A percentile compares a stretch with the other conserved stretches of the same genome.
phyloP scores from a whole-genome alignment of 2,329 filamentous ascomycete species.

The Fusarium sp. region DNA sequence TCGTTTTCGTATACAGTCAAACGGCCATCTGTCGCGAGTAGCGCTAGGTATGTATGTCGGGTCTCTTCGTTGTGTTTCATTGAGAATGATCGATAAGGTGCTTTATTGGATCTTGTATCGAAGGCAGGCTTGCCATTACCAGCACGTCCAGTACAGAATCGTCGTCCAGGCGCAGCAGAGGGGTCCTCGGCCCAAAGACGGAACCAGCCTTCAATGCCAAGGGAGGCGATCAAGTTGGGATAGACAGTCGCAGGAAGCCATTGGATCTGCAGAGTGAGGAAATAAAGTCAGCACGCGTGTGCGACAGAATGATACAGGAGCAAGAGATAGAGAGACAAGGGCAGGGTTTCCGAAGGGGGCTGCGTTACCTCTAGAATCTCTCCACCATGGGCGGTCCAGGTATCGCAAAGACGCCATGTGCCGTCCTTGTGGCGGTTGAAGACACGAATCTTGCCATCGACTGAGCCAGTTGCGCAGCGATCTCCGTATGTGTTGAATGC shows the following conservation, averaged over 20 bases:
- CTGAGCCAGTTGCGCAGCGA: slow-evolving; percentile 90
- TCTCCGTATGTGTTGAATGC: slow-evolving; percentile 95
- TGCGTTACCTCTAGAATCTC: slow-evolving; percentile 85
- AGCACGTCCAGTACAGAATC: slow-evolving; percentile 78
- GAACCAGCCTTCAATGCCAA: slow-evolving; percentile 91
- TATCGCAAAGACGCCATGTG: slow-evolving; percentile 85
- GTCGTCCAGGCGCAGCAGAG: slow-evolving; percentile 82
- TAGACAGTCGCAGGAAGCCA: slow-evolving; percentile 95
- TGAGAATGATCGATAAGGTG: slow-evolving; percentile 84
- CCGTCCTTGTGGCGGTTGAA: slow-evolving; percentile 87
- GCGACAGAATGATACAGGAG: slow-evolving; percentile 31
- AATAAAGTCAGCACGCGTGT: slow-evolving; percentile 35
- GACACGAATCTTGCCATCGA: slow-evolving; percentile 93
- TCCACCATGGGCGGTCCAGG: slow-evolving; percentile 90
- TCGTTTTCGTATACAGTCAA: slow-evolving; percentile 88
- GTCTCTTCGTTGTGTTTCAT: slow-evolving; percentile 86
- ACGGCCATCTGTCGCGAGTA: slow-evolving; percentile 86
- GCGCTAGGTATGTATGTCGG: slow-evolving; percentile 85
- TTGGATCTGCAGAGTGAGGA: slow-evolving; percentile 74
- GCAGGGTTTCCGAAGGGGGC: slow-evolving; percentile 40
- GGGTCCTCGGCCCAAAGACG: slow-evolving; percentile 95
- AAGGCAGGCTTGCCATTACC: slow-evolving; percentile 66
- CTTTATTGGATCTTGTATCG: slow-evolving; percentile 69
- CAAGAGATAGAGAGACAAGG: slow-evolving; percentile 27
- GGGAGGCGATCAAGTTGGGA: slow-evolving; percentile 86